Base-by-base conservation (phyloP, 176 grass and related monocot genomes). In the Alloteropsis semialata region DNA sequence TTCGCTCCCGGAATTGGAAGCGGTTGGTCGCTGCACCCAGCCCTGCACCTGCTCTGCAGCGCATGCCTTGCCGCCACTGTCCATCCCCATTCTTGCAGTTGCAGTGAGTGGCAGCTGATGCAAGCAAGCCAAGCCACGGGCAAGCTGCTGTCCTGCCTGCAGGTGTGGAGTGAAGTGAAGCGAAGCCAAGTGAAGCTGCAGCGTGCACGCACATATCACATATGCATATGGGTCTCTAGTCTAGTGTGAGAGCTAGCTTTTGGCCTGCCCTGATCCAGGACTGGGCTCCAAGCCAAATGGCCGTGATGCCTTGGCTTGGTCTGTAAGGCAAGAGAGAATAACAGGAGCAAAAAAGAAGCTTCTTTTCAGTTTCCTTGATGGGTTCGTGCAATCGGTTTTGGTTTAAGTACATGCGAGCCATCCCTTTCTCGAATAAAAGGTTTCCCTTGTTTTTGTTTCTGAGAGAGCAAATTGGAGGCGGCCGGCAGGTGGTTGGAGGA, bases 281-380 rank as follows among this genome's bases (percentile, higher is more conserved):
- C n/a, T 56, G 22, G 8, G 24, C 21, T 55, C 21, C 53, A 19
- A 25, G n/a, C n/a, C n/a, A n/a, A 46, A 9, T 57, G 76, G 42
- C 11, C 2, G 4, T 5, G 18, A 4, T 54, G 51, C 19, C 49
- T 55, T 75, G 18, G 21, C 72, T 90, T 89, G 27, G 37, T 78
- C 44, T 29, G 8, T 1, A 82, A 85, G 87, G 63, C 82, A 89
- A 69, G 46, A 55, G 37, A 53, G 21, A 55, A 24, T 34, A 22
- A 61, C 22, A 29, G 15, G 37, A 5, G n/a, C 9, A 36, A 15
- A 0, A n/a, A 22, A 8, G 6, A 53, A 49, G 6, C 17, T 76
- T 43, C 24, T 39, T 29, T 62, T 69, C 2, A 44, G 27, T 14
- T 22, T 63, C 38, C 41, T 69, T 69, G 11, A 41, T 45, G 19